Evolutionary conservation across 257 asterid genomes (phyloP).

Genomic region (Scutellaria baicalensis): DNA sequence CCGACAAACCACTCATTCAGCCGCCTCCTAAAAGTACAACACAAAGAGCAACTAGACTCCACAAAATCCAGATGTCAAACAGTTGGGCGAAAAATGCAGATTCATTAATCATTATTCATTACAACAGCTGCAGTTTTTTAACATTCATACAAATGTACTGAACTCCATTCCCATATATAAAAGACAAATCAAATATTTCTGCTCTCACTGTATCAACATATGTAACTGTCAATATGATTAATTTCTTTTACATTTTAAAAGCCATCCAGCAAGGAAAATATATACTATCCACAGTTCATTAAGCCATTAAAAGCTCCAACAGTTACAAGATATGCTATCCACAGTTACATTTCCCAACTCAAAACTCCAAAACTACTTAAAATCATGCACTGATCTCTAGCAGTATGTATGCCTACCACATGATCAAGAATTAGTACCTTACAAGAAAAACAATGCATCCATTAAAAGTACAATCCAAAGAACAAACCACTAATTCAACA

Average conservation of each 20-base stretch:
- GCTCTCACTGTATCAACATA: background rate
- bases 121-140: background rate
- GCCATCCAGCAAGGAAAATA: background rate
- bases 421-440: slow-evolving; percentile 1
- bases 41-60: background rate
- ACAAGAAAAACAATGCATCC: background rate
- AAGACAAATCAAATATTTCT: background rate
- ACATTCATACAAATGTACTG: background rate
- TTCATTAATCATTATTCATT: background rate
- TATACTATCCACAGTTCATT: background rate
- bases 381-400: background rate
- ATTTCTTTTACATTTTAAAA: background rate
- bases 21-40: background rate
- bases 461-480: background rate
- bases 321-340: background rate
- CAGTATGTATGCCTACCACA: background rate
- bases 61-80: slow-evolving; percentile 2
- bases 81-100: background rate
- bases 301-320: background rate
- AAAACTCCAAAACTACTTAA: background rate
- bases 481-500: background rate
- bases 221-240: background rate
- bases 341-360: slow-evolving; percentile 1
- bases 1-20: background rate
- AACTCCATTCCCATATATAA: background rate